These are phyloP conservation scores for Nothophoma quercina DNA, from an alignment of 2,329 filamentous ascomycete genomes.

Conservation along the genomic window DNA sequence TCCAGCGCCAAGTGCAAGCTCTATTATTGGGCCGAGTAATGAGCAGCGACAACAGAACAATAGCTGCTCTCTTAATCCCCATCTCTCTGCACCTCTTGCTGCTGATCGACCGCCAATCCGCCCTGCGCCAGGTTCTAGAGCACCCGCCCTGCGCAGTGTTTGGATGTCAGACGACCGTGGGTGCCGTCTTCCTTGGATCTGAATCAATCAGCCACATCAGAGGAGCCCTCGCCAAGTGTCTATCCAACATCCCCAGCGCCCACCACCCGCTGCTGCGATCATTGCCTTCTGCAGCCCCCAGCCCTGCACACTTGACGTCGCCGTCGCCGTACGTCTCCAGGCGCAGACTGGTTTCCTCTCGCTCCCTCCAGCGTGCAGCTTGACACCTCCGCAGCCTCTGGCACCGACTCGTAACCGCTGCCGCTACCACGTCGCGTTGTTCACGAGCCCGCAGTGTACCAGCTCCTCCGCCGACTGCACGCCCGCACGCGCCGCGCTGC, in stretches of 20 bases:
- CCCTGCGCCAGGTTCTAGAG: slow-evolving; percentile 12
- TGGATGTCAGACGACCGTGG: slow-evolving; percentile 36
- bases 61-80: slow-evolving; percentile 10
- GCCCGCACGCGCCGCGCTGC: slow-evolving; percentile 13
- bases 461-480: slow-evolving; percentile 11
- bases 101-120: slow-evolving; percentile 22
- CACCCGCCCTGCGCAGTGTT: slow-evolving; percentile 11
- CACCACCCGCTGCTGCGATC: slow-evolving; percentile 27
- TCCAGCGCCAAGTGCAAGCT: slow-evolving; percentile 30
- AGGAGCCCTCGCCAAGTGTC: slow-evolving; percentile 28
- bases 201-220: slow-evolving; percentile 35
- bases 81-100: slow-evolving; percentile 9
- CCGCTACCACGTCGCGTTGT: slow-evolving; percentile 25
- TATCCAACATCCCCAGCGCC: slow-evolving; percentile 14
- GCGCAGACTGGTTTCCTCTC: slow-evolving; percentile 12
- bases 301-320: slow-evolving; percentile 40
- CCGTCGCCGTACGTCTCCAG: slow-evolving; percentile 23
- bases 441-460: slow-evolving; percentile 25
- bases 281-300: slow-evolving; percentile 33
- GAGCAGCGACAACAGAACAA: slow-evolving; percentile 22
- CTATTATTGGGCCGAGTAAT: slow-evolving; percentile 30
- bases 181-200: slow-evolving; percentile 28
- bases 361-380: background rate
- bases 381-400: slow-evolving; percentile 16
- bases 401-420: slow-evolving; percentile 27